Conservation (phyloP, 2,329 filamentous ascomycete species). For the Westerdykella ornata region DNA sequence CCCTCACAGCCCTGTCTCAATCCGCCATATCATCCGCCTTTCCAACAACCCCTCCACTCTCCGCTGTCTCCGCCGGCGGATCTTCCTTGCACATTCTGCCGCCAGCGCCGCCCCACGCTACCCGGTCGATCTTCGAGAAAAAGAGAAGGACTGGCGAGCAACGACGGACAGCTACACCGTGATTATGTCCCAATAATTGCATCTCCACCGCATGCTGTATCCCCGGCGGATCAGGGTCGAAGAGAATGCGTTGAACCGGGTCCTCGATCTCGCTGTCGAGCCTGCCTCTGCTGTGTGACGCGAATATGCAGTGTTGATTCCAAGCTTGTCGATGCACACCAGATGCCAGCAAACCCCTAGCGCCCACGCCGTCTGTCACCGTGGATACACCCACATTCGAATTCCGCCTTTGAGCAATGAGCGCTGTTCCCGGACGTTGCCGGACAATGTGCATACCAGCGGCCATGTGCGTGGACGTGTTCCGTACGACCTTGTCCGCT, state of each 20-base stretch:
- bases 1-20: slow-evolving; percentile 13
- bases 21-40: slow-evolving; percentile 9
- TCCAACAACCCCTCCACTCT: background rate
- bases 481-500: slow-evolving; percentile 17
- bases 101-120: slow-evolving; percentile 5
- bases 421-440: slow-evolving; percentile 7
- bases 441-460: slow-evolving; percentile 16
- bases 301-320: slow-evolving; percentile 10
- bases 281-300: slow-evolving; percentile 23
- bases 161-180: slow-evolving; percentile 2
- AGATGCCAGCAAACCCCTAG: slow-evolving; percentile 5
- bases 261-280: slow-evolving; percentile 6
- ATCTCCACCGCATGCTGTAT: too few species aligned
- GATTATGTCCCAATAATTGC: background rate
- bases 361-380: slow-evolving; percentile 15
- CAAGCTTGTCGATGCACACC: too few species aligned
- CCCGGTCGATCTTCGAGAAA: slow-evolving; percentile 1
- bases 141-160: slow-evolving; percentile 1
- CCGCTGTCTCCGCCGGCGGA: background rate
- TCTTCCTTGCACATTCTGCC: slow-evolving; percentile 9
- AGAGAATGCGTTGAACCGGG: slow-evolving; percentile 4
- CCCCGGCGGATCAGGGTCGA: background rate
- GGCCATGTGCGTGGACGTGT: slow-evolving; percentile 30
- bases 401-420: slow-evolving; percentile 13
- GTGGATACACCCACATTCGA: slow-evolving; percentile 17